Conservation (phyloP, 2,329 filamentous ascomycete species). For the Nectriaceae sp. region DNA sequence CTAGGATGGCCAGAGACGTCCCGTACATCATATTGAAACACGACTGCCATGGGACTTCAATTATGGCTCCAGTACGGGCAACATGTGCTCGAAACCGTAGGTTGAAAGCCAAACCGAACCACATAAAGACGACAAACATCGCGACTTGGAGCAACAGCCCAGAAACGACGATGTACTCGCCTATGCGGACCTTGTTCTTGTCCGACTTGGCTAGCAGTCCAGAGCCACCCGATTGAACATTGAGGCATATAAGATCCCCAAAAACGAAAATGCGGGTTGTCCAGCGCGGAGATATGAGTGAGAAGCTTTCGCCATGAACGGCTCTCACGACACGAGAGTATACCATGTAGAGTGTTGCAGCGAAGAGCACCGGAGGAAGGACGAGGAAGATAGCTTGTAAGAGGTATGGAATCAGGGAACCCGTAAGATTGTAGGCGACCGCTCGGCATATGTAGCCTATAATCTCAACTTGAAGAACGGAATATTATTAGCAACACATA, state of each 20-base stretch:
- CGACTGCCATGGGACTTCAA: not conserved
- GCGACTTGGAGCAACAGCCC: not conserved
- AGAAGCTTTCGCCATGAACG: not conserved
- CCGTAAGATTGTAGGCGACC: not conserved
- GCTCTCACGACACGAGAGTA: conserved; percentile 22
- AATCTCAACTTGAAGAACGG: not conserved
- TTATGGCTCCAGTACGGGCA: not conserved
- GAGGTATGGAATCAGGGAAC: not conserved
- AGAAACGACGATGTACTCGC: not conserved
- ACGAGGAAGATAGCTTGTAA: conserved; percentile 47
- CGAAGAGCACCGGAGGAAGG: conserved; percentile 48
- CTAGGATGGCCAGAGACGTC: conserved; percentile 39
- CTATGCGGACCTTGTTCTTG: not conserved
- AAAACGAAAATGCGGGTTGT: not conserved
- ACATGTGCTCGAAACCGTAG: not conserved
- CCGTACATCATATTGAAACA: conserved; percentile 33
- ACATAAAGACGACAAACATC: not conserved
- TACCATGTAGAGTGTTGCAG: conserved; percentile 54
- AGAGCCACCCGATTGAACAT: not conserved
- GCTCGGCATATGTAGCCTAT: not conserved
- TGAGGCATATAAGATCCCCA: not conserved
- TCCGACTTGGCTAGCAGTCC: not conserved
- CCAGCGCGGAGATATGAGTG: not conserved
- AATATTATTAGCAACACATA: not conserved
- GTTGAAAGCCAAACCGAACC: not conserved